Percentiles rank a stretch among this genome's conserved stretches.
Conservation (phyloP, 768 basidiomycete species). For the Psilocybe subaeruginosa region DNA sequence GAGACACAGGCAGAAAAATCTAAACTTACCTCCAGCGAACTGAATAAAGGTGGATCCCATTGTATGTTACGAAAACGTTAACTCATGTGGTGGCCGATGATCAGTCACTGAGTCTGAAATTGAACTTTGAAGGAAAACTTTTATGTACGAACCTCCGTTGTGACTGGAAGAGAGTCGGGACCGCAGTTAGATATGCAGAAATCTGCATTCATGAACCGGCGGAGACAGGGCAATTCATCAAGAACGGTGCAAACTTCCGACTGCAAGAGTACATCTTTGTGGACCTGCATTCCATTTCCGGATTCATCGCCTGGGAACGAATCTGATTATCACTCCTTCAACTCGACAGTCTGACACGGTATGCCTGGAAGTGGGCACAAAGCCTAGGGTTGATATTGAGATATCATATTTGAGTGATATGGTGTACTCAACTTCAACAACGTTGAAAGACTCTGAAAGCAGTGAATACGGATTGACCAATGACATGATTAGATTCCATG, state of each 20-base stretch:
- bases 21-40: not conserved
- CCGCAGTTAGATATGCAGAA: not conserved
- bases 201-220: conserved; percentile 4
- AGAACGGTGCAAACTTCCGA: conserved; percentile 3
- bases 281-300: conserved; percentile 2
- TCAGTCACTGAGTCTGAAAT: conserved; percentile 7
- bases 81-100: conserved; percentile 14
- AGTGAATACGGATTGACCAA: no score
- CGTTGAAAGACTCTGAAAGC: no score
- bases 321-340: no score
- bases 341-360: no score
- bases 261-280: not conserved
- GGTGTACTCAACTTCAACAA: no score
- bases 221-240: conserved; percentile 31
- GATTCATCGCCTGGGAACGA: not conserved
- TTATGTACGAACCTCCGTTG: no score
- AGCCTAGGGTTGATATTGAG: not conserved
- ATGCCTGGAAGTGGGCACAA: no score
- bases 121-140: not conserved
- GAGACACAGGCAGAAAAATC: conserved; percentile 6
- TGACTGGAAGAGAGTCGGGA: no score
- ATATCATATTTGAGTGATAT: no score
- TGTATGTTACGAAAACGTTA: conserved; percentile 17
- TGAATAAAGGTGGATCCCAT: conserved; percentile 16
- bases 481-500: no score